A percentile compares a stretch with the other conserved stretches of the same genome.
Conservation (phyloP, 768 basidiomycete genomes). For the Podaxis carcinomalis region DNA sequence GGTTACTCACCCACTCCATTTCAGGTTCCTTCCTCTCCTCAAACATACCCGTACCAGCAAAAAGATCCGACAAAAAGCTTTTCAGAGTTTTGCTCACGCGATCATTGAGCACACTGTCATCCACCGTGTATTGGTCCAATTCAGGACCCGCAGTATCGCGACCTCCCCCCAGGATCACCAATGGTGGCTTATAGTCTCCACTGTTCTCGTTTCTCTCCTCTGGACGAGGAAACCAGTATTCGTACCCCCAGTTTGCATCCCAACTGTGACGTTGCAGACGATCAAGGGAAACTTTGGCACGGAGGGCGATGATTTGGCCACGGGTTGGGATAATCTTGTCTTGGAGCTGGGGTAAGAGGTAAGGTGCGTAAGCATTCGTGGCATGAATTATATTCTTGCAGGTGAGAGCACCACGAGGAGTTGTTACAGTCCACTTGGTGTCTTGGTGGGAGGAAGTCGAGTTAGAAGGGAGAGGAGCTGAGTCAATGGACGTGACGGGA, state of each 20-base stretch:
- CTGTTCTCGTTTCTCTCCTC: slow-evolving; percentile 13
- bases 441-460: background rate
- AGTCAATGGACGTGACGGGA: slow-evolving; percentile 49
- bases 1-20: slow-evolving; percentile 71
- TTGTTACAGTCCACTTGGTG: slow-evolving; percentile 24
- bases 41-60: slow-evolving; percentile 42
- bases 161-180: slow-evolving; percentile 73
- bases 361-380: slow-evolving; percentile 79
- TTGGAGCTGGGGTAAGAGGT: slow-evolving; percentile 53
- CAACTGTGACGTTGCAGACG: slow-evolving; percentile 42
- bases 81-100: slow-evolving; percentile 45
- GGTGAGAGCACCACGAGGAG: slow-evolving; percentile 59
- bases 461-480: slow-evolving; percentile 6
- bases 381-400: slow-evolving; percentile 76
- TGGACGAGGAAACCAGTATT: slow-evolving; percentile 84
- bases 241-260: slow-evolving; percentile 49
- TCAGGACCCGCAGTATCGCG: slow-evolving; percentile 38
- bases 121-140: slow-evolving; percentile 48
- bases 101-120: slow-evolving; percentile 54
- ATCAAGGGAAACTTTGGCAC: slow-evolving; percentile 29
- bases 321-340: slow-evolving; percentile 64
- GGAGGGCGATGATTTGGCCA: slow-evolving; percentile 56
- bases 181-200: slow-evolving; percentile 33
- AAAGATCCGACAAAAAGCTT: slow-evolving; percentile 55
- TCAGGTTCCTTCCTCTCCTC: slow-evolving; percentile 49